Conservation (phyloP, 345 rosid genomes). For the Gossypium rotundifolium region DNA sequence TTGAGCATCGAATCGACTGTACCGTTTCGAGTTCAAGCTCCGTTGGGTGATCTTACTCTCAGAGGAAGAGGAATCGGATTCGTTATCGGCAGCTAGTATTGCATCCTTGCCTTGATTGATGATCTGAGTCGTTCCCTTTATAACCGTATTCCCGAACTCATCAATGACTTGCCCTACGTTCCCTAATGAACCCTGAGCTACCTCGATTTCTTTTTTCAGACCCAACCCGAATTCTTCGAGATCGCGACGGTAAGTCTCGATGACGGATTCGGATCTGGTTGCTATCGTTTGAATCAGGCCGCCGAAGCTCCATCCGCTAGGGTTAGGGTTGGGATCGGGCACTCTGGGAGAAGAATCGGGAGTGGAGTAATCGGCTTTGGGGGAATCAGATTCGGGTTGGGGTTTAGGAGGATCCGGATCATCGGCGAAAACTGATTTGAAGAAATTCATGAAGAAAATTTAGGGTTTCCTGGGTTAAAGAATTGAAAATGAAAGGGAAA, state of each 20-base stretch:
- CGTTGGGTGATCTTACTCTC: conserved; percentile 26
- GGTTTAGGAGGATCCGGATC: conserved; percentile 43
- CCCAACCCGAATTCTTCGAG: conserved; percentile 84
- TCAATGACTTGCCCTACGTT: conserved; percentile 61
- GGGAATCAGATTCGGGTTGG: conserved; percentile 30
- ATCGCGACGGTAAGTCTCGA: conserved; percentile 86
- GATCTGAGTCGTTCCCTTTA: conserved; percentile 72
- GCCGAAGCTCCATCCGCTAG: conserved; percentile 50
- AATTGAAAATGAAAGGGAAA: not conserved
- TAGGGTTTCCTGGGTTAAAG: not conserved
- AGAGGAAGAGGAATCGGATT: conserved; percentile 51
- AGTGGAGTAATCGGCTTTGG: conserved; percentile 19
- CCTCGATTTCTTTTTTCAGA: conserved; percentile 79
- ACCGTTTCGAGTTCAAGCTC: conserved; percentile 39
- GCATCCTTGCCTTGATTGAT: conserved; percentile 81
- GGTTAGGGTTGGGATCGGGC: conserved; percentile 5
- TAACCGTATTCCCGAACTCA: conserved; percentile 62
- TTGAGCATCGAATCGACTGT: conserved; percentile 81
- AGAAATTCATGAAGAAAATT: conserved; percentile 55
- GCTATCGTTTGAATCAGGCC: conserved; percentile 55
- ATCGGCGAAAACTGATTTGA: conserved; percentile 75
- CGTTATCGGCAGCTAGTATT: conserved; percentile 53
- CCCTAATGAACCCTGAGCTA: conserved; percentile 77
- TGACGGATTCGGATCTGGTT: conserved; percentile 69
- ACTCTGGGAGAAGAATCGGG: conserved; percentile 14